Conservation (phyloP, 192 early-diverging fungal species). For the Dispira simplex region DNA sequence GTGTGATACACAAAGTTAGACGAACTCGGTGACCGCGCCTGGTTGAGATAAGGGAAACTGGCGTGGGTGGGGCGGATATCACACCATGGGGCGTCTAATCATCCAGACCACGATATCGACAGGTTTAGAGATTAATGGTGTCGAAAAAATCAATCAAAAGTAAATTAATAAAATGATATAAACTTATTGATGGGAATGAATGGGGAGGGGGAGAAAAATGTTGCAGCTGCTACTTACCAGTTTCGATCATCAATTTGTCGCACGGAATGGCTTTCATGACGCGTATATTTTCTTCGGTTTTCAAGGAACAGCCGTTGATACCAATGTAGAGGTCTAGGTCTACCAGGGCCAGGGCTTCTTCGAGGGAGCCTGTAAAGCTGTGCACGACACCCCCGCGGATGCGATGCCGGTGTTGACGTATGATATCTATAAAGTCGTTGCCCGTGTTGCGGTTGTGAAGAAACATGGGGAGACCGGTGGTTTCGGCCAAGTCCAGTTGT, state of each 20-base stretch:
- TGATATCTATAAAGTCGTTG: constrained; percentile 54
- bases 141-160: too few relatives aligned
- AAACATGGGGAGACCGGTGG: constrained; percentile 75
- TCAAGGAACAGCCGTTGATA: constrained; percentile 92
- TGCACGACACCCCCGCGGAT: constrained; percentile 73
- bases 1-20: not conserved
- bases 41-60: constrained; percentile 37
- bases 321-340: constrained; percentile 71
- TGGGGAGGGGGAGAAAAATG: too few relatives aligned
- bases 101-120: not conserved
- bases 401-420: constrained; percentile 37
- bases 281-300: constrained; percentile 71
- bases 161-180: too few relatives aligned
- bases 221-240: constrained; percentile 25
- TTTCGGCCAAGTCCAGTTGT: constrained; percentile 66
- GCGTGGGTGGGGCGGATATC: constrained; percentile 81
- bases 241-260: constrained; percentile 81
- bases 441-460: constrained; percentile 79
- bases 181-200: too few relatives aligned
- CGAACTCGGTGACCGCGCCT: not conserved
- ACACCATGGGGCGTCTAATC: constrained; percentile 75
- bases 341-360: constrained; percentile 42
- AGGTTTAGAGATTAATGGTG: too few relatives aligned
- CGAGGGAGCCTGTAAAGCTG: constrained; percentile 66
- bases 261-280: constrained; percentile 55